phyloP scores from a whole-genome alignment of 441 rosid genomes.

The Populus tomentosa region DNA sequence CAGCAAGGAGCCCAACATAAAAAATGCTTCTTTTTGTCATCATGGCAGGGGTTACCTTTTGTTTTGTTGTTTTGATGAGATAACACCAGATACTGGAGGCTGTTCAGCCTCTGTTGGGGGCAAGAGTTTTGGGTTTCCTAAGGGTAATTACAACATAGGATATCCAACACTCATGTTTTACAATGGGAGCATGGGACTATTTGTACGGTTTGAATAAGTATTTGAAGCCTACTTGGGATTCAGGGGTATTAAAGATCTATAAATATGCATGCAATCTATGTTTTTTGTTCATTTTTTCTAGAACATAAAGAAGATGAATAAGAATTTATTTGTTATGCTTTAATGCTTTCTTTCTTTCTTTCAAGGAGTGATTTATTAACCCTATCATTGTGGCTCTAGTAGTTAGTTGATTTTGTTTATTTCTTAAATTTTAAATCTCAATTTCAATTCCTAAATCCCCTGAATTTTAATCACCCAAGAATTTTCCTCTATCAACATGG shows the following conservation, averaged over 20 bases:
- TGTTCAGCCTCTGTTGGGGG: too few relatives aligned
- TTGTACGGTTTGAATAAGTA: too few relatives aligned
- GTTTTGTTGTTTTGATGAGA: neutral
- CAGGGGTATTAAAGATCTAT: too few relatives aligned
- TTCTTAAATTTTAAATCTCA: too few relatives aligned
- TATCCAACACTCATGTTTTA: too few relatives aligned
- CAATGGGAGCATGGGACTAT: too few relatives aligned
- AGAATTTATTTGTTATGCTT: neutral
- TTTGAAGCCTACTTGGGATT: too few relatives aligned
- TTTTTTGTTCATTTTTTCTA: neutral
- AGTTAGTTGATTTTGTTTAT: neutral
- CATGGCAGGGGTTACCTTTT: neutral
- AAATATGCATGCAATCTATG: too few relatives aligned
- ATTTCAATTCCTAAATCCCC: neutral
- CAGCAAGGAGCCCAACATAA: neutral
- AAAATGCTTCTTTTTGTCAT: neutral
- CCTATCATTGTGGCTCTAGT: neutral
- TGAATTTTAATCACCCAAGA: neutral
- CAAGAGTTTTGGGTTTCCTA: too few relatives aligned
- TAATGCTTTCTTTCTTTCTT: neutral
- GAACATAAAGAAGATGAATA: neutral
- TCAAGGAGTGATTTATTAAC: neutral
- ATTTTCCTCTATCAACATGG: neutral
- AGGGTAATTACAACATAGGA: too few relatives aligned
- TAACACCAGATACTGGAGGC: neutral